Percentiles rank a stretch among this genome's conserved stretches.
Evolutionary conservation across 108 stramenopile genomes (phyloP).

Genomic region (Tribonema minus): DNA sequence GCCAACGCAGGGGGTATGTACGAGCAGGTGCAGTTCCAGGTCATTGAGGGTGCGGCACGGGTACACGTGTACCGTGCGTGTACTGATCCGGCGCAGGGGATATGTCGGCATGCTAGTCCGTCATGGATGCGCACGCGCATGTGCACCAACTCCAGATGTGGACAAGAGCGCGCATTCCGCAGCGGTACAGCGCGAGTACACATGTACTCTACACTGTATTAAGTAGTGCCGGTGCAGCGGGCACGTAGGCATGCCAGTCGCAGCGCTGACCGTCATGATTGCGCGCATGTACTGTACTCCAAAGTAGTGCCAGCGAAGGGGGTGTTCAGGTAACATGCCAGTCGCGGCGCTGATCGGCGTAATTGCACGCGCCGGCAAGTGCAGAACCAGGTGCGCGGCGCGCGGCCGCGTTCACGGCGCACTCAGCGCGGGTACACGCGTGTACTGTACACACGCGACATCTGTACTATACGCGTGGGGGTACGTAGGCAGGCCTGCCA

Average conservation of each 20-base stretch:
- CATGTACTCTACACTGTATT: constrained; percentile 9
- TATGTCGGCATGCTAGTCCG: not conserved
- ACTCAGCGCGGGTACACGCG: too few relatives aligned
- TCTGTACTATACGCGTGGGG: too few relatives aligned
- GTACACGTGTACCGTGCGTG: constrained; percentile 1
- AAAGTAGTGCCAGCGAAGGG: too few relatives aligned
- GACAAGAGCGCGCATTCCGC: constrained; percentile 1
- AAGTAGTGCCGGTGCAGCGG: not conserved
- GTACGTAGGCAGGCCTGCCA: too few relatives aligned
- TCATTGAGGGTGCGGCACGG: not conserved
- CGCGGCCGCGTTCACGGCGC: too few relatives aligned
- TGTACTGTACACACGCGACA: too few relatives aligned
- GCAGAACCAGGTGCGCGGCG: constrained; percentile 4
- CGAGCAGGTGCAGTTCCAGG: not conserved
- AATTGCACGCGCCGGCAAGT: constrained; percentile 5
- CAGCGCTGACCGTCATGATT: too few relatives aligned
- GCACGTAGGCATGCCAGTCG: not conserved
- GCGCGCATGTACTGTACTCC: too few relatives aligned
- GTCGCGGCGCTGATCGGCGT: too few relatives aligned
- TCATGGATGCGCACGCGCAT: constrained; percentile 8
- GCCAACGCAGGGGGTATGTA: too few relatives aligned
- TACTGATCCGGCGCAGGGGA: not conserved
- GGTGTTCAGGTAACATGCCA: too few relatives aligned
- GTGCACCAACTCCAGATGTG: too few relatives aligned
- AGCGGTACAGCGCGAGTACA: not conserved